A percentile compares a stretch with the other conserved stretches of the same genome.
Evolutionary conservation across 345 rosid species (phyloP).

Genomic region (Lagerstroemia speciosa): DNA sequence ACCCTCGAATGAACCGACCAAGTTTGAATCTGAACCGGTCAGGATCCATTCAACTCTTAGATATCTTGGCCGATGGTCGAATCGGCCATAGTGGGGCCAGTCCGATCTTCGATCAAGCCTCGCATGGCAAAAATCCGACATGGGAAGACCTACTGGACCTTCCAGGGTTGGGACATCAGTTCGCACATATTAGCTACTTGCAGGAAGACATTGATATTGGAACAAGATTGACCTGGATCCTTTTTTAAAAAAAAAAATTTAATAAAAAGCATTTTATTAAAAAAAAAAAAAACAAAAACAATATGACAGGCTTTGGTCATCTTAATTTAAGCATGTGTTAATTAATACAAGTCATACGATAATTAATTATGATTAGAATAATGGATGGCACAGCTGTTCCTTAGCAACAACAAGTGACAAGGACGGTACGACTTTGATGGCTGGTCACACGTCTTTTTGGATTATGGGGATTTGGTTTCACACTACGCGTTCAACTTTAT

Average conservation of each 20-base stretch:
- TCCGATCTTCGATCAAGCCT: no score
- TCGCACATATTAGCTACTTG: no score
- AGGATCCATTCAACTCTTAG: no score
- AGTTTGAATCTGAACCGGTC: no score
- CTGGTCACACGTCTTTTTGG: background rate
- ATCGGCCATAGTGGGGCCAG: no score
- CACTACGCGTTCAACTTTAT: background rate
- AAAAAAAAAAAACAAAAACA: background rate
- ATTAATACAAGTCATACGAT: background rate
- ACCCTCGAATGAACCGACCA: no score
- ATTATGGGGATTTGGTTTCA: background rate
- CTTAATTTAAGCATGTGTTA: background rate
- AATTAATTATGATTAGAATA: background rate
- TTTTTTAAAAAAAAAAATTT: background rate
- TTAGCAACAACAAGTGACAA: background rate
- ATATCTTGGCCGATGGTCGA: no score
- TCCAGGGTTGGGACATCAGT: no score
- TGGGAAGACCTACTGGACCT: no score
- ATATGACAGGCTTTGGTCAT: background rate
- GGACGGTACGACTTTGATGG: background rate
- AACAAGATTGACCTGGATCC: background rate
- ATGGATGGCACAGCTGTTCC: background rate
- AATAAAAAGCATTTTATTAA: no score
- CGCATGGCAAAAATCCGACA: no score
- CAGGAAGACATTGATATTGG: background rate